A percentile compares a stretch with the other conserved stretches of the same genome.
Conservation (phyloP, 1,139 yeast genomes). For the Hemisphaericaspora subhashii region DNA sequence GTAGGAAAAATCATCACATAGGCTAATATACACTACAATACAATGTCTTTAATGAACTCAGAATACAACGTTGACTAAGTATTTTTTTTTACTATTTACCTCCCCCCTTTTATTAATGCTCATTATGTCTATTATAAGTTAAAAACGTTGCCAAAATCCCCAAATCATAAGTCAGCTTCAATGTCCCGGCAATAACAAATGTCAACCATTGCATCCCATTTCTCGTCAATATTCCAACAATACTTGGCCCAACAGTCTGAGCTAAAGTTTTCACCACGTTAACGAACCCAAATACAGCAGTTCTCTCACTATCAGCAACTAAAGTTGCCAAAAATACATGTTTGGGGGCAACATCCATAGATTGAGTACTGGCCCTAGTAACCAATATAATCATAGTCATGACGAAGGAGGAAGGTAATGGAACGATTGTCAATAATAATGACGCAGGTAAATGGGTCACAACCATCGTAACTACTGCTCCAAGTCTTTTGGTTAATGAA, state of each 20-base stretch:
- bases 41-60: no score
- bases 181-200: constrained; percentile 38
- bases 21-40: no score
- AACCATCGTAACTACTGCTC: constrained; percentile 47
- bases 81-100: no score
- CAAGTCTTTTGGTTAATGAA: constrained; percentile 41
- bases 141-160: constrained; percentile 39
- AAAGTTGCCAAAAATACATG: constrained; percentile 43
- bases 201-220: constrained; percentile 38
- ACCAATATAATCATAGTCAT: constrained; percentile 32
- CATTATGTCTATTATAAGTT: constrained; percentile 26
- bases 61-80: no score
- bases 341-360: constrained; percentile 49
- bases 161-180: constrained; percentile 40
- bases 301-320: constrained; percentile 35
- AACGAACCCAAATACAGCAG: constrained; percentile 42
- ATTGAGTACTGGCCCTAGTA: constrained; percentile 37
- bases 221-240: constrained; percentile 36
- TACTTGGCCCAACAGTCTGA: constrained; percentile 39
- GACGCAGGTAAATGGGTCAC: constrained; percentile 47
- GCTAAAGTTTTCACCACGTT: constrained; percentile 44
- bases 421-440: constrained; percentile 35
- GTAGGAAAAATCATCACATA: no score
- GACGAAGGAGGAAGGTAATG: constrained; percentile 32
- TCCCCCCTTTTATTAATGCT: constrained; percentile 18